phyloP scores from a whole-genome alignment of 164 flowering plant genomes.

The Chimonanthus salicifolius region DNA sequence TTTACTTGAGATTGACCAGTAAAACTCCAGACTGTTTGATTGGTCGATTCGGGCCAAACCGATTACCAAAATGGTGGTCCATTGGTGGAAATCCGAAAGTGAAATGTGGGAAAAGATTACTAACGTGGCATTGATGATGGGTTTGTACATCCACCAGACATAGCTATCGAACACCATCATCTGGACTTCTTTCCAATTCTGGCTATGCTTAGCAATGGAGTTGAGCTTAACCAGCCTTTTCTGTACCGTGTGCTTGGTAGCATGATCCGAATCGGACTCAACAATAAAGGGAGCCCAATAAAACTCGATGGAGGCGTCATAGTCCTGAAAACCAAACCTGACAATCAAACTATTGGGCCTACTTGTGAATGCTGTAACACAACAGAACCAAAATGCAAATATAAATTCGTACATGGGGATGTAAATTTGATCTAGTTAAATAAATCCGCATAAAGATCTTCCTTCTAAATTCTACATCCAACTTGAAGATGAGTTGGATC shows the following conservation, averaged over 20 bases:
- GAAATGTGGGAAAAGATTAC: slow-evolving; percentile 10
- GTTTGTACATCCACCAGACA: slow-evolving; percentile 95
- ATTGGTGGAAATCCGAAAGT: not conserved
- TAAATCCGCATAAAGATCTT: no score
- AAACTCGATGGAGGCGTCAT: slow-evolving; percentile 64
- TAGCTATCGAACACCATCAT: slow-evolving; percentile 81
- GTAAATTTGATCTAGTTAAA: not conserved
- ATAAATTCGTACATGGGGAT: not conserved
- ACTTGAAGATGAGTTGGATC: no score
- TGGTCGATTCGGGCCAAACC: no score
- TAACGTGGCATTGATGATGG: slow-evolving; percentile 79
- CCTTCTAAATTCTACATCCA: no score
- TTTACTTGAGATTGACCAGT: no score
- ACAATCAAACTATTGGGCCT: not conserved
- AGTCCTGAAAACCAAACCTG: slow-evolving; percentile 42
- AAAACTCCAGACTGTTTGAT: no score
- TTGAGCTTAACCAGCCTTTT: slow-evolving; percentile 75
- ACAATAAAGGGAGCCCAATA: slow-evolving; percentile 94
- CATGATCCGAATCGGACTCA: slow-evolving; percentile 92
- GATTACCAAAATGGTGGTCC: not conserved
- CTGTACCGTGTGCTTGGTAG: slow-evolving; percentile 69
- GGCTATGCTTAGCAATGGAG: slow-evolving; percentile 65
- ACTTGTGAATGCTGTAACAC: not conserved
- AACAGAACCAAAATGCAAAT: not conserved
- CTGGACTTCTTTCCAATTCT: slow-evolving; percentile 73